These are phyloP conservation scores for Kingdonia uniflora DNA, from an alignment of 164 flowering plant species.

Conservation along the genomic window DNA sequence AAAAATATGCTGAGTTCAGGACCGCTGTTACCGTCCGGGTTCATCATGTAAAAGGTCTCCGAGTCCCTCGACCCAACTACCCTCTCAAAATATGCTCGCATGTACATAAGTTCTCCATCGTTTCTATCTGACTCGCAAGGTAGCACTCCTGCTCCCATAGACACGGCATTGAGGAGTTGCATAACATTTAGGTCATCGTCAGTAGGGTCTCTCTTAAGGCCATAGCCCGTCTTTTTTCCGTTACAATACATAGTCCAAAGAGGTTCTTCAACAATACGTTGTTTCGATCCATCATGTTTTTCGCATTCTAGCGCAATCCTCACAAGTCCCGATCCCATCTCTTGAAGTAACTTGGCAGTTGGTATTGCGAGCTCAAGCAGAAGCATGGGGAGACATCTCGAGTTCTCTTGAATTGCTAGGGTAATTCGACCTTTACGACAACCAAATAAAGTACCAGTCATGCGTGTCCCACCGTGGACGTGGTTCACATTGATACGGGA, in stretches of 20 bases:
- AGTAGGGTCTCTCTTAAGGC: slow-evolving; percentile 43
- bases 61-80: slow-evolving; percentile 63
- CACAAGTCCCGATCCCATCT: slow-evolving; percentile 62
- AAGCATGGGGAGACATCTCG: slow-evolving; percentile 46
- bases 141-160: slow-evolving; percentile 69
- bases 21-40: slow-evolving; percentile 56
- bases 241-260: slow-evolving; percentile 74
- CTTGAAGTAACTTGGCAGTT: slow-evolving; percentile 51
- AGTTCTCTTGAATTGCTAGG: slow-evolving; percentile 57
- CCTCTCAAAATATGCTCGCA: slow-evolving; percentile 59
- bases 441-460: slow-evolving; percentile 78
- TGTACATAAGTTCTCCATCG: slow-evolving; percentile 55
- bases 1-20: slow-evolving; percentile 78
- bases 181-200: slow-evolving; percentile 61
- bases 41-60: slow-evolving; percentile 72
- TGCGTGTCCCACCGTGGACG: slow-evolving; percentile 31
- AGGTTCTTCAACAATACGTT: slow-evolving; percentile 54
- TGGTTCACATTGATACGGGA: slow-evolving; percentile 18
- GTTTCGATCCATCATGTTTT: slow-evolving; percentile 26
- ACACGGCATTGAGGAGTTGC: slow-evolving; percentile 51
- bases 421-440: slow-evolving; percentile 44
- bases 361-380: slow-evolving; percentile 66
- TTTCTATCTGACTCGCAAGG: slow-evolving; percentile 23
- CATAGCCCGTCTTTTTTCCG: slow-evolving; percentile 63
- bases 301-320: slow-evolving; percentile 77